phyloP scores from a whole-genome alignment of 1,284 basidiomycete species.

The Retiboletus flavoniger region DNA sequence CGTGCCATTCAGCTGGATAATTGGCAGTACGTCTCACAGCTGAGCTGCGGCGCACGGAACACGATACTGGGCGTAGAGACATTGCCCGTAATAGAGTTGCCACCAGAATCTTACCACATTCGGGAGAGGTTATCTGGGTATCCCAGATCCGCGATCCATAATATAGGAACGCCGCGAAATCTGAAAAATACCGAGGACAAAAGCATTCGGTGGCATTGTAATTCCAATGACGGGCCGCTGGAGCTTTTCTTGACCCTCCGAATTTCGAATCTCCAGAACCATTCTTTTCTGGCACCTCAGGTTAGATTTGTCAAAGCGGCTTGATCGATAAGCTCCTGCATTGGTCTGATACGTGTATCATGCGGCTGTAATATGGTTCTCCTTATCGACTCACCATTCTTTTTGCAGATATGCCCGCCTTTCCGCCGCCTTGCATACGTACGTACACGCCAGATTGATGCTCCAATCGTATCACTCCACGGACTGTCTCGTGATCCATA shows the following conservation, averaged over 20 bases:
- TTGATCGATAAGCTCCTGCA: neutral
- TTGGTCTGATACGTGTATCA: neutral
- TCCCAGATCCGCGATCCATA: conserved; percentile 23
- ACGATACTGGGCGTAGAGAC: conserved; percentile 14
- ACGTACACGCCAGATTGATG: neutral
- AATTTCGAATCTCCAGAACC: neutral
- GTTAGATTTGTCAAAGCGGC: neutral
- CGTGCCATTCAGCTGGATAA: no score
- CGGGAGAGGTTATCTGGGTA: conserved; percentile 21
- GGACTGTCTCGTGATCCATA: neutral
- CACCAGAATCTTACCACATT: conserved; percentile 4
- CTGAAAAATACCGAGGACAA: conserved; percentile 1
- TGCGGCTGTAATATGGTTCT: neutral
- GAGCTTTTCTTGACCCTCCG: no score
- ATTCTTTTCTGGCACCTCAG: neutral
- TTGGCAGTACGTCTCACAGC: neutral
- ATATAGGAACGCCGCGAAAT: conserved; percentile 9
- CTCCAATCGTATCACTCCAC: neutral
- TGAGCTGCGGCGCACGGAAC: neutral
- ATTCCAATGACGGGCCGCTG: neutral
- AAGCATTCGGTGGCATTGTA: neutral
- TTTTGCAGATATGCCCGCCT: neutral
- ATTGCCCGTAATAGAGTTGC: neutral
- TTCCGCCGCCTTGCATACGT: neutral
- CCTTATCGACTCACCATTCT: neutral